Evolutionary conservation across 2,329 filamentous ascomycete species (phyloP).

Genomic region (Pseudogymnoascus sp.): DNA sequence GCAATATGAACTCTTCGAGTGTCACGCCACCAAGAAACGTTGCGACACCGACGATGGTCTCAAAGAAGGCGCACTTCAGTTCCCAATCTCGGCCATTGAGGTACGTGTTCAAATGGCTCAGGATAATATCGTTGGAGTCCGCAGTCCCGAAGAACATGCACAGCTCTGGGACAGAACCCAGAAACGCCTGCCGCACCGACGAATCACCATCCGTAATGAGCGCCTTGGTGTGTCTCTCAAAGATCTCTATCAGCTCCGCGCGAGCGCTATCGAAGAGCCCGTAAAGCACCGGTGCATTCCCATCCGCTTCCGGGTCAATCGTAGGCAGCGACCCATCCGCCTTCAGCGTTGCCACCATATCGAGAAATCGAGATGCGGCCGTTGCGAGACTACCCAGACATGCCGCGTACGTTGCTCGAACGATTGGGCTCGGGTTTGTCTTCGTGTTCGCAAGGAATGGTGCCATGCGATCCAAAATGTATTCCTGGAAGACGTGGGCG

Average conservation of each 20-base stretch:
- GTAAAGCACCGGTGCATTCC: constrained; percentile 64
- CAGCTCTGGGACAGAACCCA: constrained; percentile 83
- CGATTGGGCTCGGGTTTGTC: constrained; percentile 56
- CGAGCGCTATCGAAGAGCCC: constrained; percentile 84
- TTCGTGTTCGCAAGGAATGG: constrained; percentile 47
- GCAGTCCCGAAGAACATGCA: constrained; percentile 91
- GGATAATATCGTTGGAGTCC: constrained; percentile 90
- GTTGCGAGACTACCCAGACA: constrained; percentile 83
- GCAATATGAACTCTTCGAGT: constrained; percentile 89
- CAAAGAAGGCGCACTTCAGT: constrained; percentile 92
- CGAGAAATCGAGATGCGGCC: constrained; percentile 76
- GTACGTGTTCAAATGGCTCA: constrained; percentile 95
- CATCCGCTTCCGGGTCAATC: constrained; percentile 68
- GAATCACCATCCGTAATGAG: constrained; percentile 81
- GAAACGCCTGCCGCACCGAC: constrained; percentile 80
- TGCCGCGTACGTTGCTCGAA: constrained; percentile 86
- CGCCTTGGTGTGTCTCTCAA: constrained; percentile 82
- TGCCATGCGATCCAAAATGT: constrained; percentile 59
- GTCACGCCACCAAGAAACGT: constrained; percentile 83
- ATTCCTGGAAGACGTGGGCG: constrained; percentile 62
- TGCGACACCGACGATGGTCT: constrained; percentile 87
- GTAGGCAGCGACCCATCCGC: constrained; percentile 75
- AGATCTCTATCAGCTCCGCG: constrained; percentile 70
- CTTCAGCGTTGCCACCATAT: constrained; percentile 81
- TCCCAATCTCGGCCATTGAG: constrained; percentile 95